Base-by-base conservation (phyloP, 2,329 filamentous ascomycete species). In the Tolypocladium album region DNA sequence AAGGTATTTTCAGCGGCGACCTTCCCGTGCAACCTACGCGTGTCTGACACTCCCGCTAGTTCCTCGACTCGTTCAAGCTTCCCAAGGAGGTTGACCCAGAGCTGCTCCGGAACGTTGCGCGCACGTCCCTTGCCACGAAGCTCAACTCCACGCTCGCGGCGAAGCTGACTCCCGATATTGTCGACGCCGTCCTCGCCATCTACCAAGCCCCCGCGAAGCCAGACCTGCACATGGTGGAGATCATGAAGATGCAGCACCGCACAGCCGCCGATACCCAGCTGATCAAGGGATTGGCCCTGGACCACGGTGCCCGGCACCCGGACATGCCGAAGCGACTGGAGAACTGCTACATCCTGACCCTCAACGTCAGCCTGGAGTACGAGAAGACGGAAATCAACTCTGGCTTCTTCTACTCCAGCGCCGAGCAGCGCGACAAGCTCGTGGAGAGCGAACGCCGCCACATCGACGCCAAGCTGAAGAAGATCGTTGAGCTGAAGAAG, bases 181-280 rank as follows among this genome's bases (percentile, higher is more conserved):
- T 97, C 70, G 94, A 99, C 73, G 90, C 94, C 61, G 94, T 99
- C 56, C 86, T 99, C 60, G 85, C 94, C 65, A 99, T 99, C 74
- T 92, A 97, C 80, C 84, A 92, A 74, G 80, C 90, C 22, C 90
- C 90, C 34, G 86, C 85, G 64, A 97, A 97, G 79, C 95, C 95
- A 60, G 94, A 99, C 77, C 77, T 99, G 70, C 93, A 97, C 80
- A 99, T 99, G 94, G 84, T 99, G 66, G 94, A 99, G 78, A 97
- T 99, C 69, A 99, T 99, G 94, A 97, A 96, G 75, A 97, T 99
- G 93, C 94, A 99, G 79, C 94, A 99, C 79, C 89, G 93, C 67
- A 92, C 90, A 58, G 92, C 93, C 61, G 90, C 94, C 39, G 94
- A 99, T 75, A 99, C 94, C 60, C 92, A 96, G 75, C 85, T 99